Evolutionary conservation across 2,329 filamentous ascomycete species (phyloP), one percentile per base, ranked within the genome.

Genomic region (Thermomyces lanuginosus): DNA sequence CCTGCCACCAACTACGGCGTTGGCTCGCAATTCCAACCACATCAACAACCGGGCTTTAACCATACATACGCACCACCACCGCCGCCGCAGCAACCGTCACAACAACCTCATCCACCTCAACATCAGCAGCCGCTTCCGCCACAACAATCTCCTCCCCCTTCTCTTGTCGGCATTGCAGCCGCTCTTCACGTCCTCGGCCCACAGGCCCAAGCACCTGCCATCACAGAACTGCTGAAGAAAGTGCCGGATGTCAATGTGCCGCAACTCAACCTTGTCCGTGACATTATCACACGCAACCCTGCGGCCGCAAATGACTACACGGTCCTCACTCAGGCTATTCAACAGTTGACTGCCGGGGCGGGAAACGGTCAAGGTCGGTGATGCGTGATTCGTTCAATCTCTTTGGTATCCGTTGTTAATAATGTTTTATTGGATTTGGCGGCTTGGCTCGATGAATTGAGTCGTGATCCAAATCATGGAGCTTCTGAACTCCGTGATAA

Each of bases 251-350:
- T 78, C 61, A 64, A 72, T 23, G 61, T 68, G n/a, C 57, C 66
- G 9, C 79, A 91, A 44, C 76, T 89, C 66, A 62, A 68, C 29
- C 69, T 89, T 15, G 68, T 93, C 35, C 64, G 67, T 27, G 63
- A 66, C 20, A 73, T 86, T 8, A 62, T 82, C 13, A 64, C 72
- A 26, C 60, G 64, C 7, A 72, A 82, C 29, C 69, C 72, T 0
- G 64, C 63, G 12, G 69, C 79, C 0, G 62, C 70, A 12, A 64
- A 72, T 2, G 71, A 83, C 41, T 55, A 60, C 28, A 40, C 46
- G 5, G 35, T 53, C 15, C 38, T 63, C 30, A 59, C 53, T 42
- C 41, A 46, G 12, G 56, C 58, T 33, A 36, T 63, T 20, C 42
- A 49, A 16, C 39, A 52, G 19, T 32, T 22, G 17, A 28, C 30